Conservation (phyloP, 768 basidiomycete species). For the Amanita exitialis region DNA sequence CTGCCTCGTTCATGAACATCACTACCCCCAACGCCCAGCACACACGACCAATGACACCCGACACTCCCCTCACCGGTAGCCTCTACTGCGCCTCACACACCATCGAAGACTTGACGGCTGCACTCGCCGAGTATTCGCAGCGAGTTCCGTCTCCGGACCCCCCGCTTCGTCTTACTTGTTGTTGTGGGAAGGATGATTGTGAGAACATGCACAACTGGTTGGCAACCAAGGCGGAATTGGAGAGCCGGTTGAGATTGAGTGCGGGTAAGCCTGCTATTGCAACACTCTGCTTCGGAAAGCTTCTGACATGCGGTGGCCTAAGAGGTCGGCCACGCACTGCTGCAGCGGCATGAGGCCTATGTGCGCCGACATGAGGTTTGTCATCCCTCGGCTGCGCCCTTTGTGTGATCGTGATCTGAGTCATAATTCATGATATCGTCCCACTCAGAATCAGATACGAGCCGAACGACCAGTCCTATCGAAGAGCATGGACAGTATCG, state of each 20-base stretch:
- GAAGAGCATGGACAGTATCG: slow-evolving; percentile 8
- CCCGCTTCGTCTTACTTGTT: slow-evolving; percentile 40
- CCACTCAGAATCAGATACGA: not conserved
- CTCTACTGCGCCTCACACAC: slow-evolving; percentile 46
- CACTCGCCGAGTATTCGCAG: slow-evolving; percentile 56
- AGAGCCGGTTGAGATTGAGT: slow-evolving; percentile 71
- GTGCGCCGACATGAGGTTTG: slow-evolving; percentile 61
- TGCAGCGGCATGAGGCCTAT: slow-evolving; percentile 82
- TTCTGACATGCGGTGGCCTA: slow-evolving; percentile 3
- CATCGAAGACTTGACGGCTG: slow-evolving; percentile 72
- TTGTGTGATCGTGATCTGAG: not conserved
- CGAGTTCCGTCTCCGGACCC: slow-evolving; percentile 68
- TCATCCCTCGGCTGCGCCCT: slow-evolving; percentile 6
- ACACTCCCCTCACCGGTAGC: slow-evolving; percentile 18
- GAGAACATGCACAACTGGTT: slow-evolving; percentile 56
- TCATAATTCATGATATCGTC: not conserved
- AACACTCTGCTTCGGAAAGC: not conserved
- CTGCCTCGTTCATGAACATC: not conserved
- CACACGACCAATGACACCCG: slow-evolving; percentile 31
- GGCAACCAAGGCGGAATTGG: slow-evolving; percentile 56
- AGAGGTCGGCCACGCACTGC: slow-evolving; percentile 88
- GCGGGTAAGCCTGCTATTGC: slow-evolving; percentile 51
- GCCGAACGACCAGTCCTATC: not conserved
- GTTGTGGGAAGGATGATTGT: slow-evolving; percentile 58
- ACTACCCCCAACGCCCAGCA: not conserved